Percentiles rank a stretch among this genome's conserved stretches.
phyloP scores from a whole-genome alignment of 495 filamentous ascomycete species.

The Neohortaea acidophila region DNA sequence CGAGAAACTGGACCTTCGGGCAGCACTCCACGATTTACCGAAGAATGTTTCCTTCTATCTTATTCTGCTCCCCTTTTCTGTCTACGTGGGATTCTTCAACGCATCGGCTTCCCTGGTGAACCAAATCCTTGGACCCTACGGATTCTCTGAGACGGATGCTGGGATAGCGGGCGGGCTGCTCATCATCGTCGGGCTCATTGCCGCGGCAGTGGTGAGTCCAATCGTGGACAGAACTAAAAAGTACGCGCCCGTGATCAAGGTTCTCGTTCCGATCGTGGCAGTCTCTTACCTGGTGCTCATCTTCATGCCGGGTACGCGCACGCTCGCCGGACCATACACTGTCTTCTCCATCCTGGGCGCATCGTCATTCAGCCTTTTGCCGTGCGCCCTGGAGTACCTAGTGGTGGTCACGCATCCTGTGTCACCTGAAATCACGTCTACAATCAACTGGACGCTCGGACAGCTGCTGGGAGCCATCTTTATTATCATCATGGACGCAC shows the following conservation, averaged over 20 bases:
- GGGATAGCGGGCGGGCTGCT: conserved; percentile 80
- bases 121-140: conserved; percentile 75
- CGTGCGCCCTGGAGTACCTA: conserved; percentile 71
- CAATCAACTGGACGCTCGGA: conserved; percentile 70
- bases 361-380: conserved; percentile 62
- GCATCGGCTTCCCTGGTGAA: conserved; percentile 74
- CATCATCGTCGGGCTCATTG: conserved; percentile 75
- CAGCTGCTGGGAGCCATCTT: conserved; percentile 69
- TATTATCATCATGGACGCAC: conserved; percentile 62
- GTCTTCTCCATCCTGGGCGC: conserved; percentile 59
- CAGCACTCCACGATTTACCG: conserved; percentile 15
- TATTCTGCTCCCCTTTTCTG: conserved; percentile 55
- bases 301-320: conserved; percentile 60
- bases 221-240: conserved; percentile 72
- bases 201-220: conserved; percentile 59
- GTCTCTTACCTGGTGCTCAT: conserved; percentile 58
- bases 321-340: conserved; percentile 53
- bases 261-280: conserved; percentile 61
- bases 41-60: conserved; percentile 55
- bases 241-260: conserved; percentile 58
- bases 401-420: conserved; percentile 78
- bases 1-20: conserved; percentile 42
- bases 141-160: conserved; percentile 62
- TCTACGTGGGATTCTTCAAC: conserved; percentile 92
- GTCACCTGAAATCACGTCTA: conserved; percentile 70